Evolutionary conservation across 257 asterid genomes (phyloP), one percentile per base, ranked within the genome.

Genomic region (Solanum arcanum): DNA sequence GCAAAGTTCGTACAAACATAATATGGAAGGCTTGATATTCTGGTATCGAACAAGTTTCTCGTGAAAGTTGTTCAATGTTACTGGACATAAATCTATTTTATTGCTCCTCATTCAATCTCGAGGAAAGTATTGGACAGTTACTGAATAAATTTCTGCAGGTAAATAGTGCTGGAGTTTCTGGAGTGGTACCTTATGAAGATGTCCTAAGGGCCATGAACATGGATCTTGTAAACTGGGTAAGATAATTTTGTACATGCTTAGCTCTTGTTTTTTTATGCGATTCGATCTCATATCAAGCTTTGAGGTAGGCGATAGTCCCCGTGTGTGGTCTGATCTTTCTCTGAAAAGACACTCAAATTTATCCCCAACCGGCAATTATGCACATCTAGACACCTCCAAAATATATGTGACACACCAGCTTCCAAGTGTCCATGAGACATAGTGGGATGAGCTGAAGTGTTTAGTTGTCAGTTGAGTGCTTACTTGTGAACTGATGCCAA

Each of bases 121-220:
- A 47, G 59, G 59, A 7, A 47, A 14, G 15, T 47, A 14, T 47
- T 44, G 20, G 59, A 47, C 20, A 47, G 7, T 49, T 49, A 8
- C 59, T 49, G 1, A 0, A 49, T 49, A 14, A 5, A 49, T 49
- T 49, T 49, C 21, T 49, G 21, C 94, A 96, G 98, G 95, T 96
- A 62, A 96, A 94, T 91, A 94, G 94, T 70, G 98, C 98, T 74
- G 99, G 98, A 87, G 94, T 94, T 91, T 87, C 93, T 64, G 99
- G 98, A 68, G 95, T 93, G 25, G 90, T 88, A n/a, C 98, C 95
- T 84, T 94, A 96, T 86, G 96, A 56, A 88, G 94, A 91, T 74
- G 92, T 91, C 46, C 87, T 94, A 25, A 92, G 92, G 92, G 93
- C 93, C 69, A 72, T 88, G 73, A 94, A 93, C 21, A 87, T 96